Base-by-base conservation (phyloP, 257 asterid species). In the Datura wrightii region DNA sequence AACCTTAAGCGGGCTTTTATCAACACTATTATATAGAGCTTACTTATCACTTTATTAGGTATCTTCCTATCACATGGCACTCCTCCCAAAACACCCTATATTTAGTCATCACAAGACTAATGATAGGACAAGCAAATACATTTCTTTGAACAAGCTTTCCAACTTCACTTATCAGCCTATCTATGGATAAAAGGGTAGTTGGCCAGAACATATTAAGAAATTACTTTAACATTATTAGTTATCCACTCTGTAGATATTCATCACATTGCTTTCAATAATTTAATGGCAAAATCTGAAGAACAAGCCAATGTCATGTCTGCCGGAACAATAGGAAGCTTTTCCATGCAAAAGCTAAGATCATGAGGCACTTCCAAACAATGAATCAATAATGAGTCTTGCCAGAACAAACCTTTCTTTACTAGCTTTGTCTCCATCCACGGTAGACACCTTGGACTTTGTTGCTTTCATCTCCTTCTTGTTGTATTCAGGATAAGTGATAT, bases 381-480 rank as follows among this genome's bases (percentile, higher is more conserved):
- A 58, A 78, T 8, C 31, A 14, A 52, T 52, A 52, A 5, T 2
- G 11, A 78, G 63, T 78, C 48, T 13, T 31, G 48, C 31, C 15
- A 78, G 41, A 63, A 78, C 74, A 9, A 78, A 91, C 97, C 93
- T 92, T 85, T 88, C 82, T 67, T 66, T 88, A 87, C 67, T 82
- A 62, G 10, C 83, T 60, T 87, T 79, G 59, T 80, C 85, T 66
- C 71, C 81, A 80, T 87, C 88, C 86, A 50, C 81, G 65, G 86
- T 81, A 55, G 84, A 79, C 80, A 83, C 84, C 10, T 88, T 85
- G 72, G 81, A 34, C 62, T 83, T 87, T 5, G 82, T 82, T 54
- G 84, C 83, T 67, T 82, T 91, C 36, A 78, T 85, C 82, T 87
- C 91, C 87, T 48, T 84, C 84, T 90, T 89, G 48, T 80, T 82